A percentile compares a stretch with the other conserved stretches of the same genome.
phyloP scores from a whole-genome alignment of 176 grass and related monocot genomes.

The Pontederia crassipes region DNA sequence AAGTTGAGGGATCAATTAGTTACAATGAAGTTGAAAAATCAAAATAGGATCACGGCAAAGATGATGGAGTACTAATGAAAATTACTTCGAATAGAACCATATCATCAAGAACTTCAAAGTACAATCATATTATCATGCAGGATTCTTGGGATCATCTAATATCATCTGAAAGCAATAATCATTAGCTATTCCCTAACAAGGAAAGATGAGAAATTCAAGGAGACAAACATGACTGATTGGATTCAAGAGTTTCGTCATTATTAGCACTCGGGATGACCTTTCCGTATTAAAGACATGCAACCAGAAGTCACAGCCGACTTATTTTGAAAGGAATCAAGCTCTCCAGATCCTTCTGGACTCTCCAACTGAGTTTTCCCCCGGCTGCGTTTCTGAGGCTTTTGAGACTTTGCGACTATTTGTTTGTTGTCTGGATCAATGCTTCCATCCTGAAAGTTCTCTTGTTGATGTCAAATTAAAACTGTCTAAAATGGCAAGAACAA shows the following conservation, averaged over 20 bases:
- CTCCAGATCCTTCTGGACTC: slow-evolving; percentile 22
- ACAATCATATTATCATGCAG: too few relatives aligned
- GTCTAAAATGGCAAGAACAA: background rate
- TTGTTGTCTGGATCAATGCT: slow-evolving; percentile 19
- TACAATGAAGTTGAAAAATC: too few relatives aligned
- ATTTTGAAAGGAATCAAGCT: slow-evolving; percentile 2
- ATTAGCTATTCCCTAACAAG: background rate
- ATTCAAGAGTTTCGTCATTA: slow-evolving; percentile 2
- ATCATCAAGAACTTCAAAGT: too few relatives aligned
- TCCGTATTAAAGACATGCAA: slow-evolving; percentile 31
- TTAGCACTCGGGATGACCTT: slow-evolving; percentile 38
- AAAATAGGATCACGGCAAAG: too few relatives aligned
- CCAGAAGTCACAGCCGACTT: slow-evolving; percentile 27
- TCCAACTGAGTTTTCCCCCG: slow-evolving; percentile 12
- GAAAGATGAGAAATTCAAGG: background rate
- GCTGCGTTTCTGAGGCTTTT: slow-evolving; percentile 19
- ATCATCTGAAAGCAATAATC: too few relatives aligned
- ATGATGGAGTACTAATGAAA: too few relatives aligned
- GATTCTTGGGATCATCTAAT: too few relatives aligned
- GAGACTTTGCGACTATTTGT: slow-evolving; percentile 22
- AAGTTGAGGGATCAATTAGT: too few relatives aligned
- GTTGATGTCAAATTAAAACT: background rate
- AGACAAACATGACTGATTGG: background rate
- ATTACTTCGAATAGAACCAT: too few relatives aligned
- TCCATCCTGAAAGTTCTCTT: slow-evolving; percentile 27